Base-by-base conservation (phyloP, 1,284 basidiomycete species). In the Ceratobasidium sp. region DNA sequence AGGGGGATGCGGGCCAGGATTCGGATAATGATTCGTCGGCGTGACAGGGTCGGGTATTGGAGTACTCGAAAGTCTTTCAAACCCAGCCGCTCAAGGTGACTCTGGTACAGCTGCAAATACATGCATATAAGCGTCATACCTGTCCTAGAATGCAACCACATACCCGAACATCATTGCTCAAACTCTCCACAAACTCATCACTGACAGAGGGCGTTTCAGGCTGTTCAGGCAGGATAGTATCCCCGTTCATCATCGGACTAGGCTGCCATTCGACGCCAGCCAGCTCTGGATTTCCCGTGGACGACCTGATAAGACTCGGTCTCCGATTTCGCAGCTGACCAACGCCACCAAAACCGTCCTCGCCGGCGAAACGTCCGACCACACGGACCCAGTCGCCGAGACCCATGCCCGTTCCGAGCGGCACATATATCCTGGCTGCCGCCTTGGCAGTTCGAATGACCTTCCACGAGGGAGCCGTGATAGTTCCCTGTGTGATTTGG, bases 11-110 rank as follows among this genome's bases (percentile, higher is more conserved):
- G 88, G 76, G 95, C 84, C 74, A 87, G 15, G 82, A 95, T 87
- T 70, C 95, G 87, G 70, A 86, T 87, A 15, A 92, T 29, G 65
- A 76, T 76, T 32, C 51, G 64, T 37, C 75, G 56, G 52, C 75
- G 75, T n/a, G 62, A 71, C 2, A 71, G 43, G 1, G 69, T 71
- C n/a, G 54, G 17, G 19, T 71, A 91, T 40, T 87, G 86, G 46
- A 92, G 89, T 73, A 95, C 89, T 61, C 94, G 89, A 82, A 95
- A 93, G 79, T 96, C 94, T 82, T 94, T 95, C 81, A 95, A 88
- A 4, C 91, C 89, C 82, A 88, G 88, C 37, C 82, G 82, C 25
- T 87, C 85, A 15, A 95, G 87, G 69, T 88, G 86, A 81, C 92
- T 89, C 84, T 95, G 93, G 80, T 95, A 95, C 0, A 81, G 85